Conservation (phyloP, 441 rosid genomes). For the Bruguiera hainesii region DNA sequence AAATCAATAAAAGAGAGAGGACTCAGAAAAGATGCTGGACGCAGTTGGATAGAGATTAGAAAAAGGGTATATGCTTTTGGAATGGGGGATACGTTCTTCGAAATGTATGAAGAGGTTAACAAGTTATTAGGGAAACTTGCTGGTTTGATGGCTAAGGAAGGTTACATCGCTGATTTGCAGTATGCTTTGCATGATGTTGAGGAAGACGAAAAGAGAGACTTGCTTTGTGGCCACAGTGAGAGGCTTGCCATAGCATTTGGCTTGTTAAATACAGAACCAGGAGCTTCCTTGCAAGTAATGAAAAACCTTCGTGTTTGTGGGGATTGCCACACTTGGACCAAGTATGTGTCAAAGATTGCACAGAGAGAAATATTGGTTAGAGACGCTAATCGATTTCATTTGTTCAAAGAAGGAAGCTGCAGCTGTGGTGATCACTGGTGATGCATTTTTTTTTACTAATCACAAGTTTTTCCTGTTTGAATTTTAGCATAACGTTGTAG, state of each 20-base stretch:
- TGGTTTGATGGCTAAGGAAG: slow-evolving; percentile 50
- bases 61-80: slow-evolving; percentile 43
- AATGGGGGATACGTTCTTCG: slow-evolving; percentile 40
- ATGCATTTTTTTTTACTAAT: slow-evolving; percentile 6
- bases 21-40: slow-evolving; percentile 54
- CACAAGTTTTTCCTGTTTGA: no score
- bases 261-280: slow-evolving; percentile 53
- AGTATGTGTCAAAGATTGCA: slow-evolving; percentile 43
- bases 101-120: slow-evolving; percentile 47
- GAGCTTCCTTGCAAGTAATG: slow-evolving; percentile 57
- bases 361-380: slow-evolving; percentile 61
- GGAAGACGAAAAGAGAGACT: slow-evolving; percentile 57
- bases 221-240: slow-evolving; percentile 64
- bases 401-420: slow-evolving; percentile 56
- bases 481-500: no score
- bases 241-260: slow-evolving; percentile 76
- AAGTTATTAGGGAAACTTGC: slow-evolving; percentile 39
- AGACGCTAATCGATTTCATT: slow-evolving; percentile 67
- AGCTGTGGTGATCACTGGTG: slow-evolving; percentile 69
- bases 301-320: slow-evolving; percentile 76
- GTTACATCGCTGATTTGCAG: slow-evolving; percentile 52
- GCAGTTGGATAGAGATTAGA: slow-evolving; percentile 61
- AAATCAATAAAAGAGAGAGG: slow-evolving; percentile 45
- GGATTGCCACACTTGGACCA: slow-evolving; percentile 67
- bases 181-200: slow-evolving; percentile 55